Conservation (phyloP, 768 basidiomycete genomes). For the Boletus eberwhitei region DNA sequence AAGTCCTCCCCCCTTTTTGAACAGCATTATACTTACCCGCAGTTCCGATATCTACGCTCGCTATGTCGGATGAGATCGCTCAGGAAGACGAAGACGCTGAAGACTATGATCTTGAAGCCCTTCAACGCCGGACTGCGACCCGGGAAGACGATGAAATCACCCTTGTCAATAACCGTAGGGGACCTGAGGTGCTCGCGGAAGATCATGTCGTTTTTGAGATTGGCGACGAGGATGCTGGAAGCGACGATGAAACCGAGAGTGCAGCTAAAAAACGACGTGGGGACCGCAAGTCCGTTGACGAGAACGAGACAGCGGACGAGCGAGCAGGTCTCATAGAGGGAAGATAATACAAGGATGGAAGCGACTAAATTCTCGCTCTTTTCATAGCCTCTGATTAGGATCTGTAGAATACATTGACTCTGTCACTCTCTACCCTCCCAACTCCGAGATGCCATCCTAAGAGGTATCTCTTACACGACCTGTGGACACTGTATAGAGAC, state of each 20-base stretch:
- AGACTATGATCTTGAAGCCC: slow-evolving; percentile 82
- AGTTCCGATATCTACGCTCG: slow-evolving; percentile 57
- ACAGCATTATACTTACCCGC: slow-evolving; percentile 16
- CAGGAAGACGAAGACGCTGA: slow-evolving; percentile 94
- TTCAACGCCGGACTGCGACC: slow-evolving; percentile 52
- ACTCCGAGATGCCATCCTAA: slow-evolving; percentile 4
- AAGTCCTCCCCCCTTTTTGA: slow-evolving; percentile 34
- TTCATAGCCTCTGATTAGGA: slow-evolving; percentile 17
- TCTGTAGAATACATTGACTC: slow-evolving; percentile 37
- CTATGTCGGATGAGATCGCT: slow-evolving; percentile 95
- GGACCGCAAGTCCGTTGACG: slow-evolving; percentile 42
- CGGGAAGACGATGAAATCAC: slow-evolving; percentile 67
- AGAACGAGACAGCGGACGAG: slow-evolving; percentile 51
- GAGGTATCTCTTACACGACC: slow-evolving; percentile 71
- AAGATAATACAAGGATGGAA: slow-evolving; percentile 32
- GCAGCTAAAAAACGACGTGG: slow-evolving; percentile 48
- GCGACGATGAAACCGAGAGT: slow-evolving; percentile 59
- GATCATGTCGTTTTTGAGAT: slow-evolving; percentile 88
- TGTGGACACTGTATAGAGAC: slow-evolving; percentile 82
- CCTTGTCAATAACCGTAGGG: slow-evolving; percentile 59
- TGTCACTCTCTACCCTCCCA: background rate
- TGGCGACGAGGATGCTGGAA: slow-evolving; percentile 73
- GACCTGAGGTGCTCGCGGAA: slow-evolving; percentile 47
- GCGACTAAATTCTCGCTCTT: slow-evolving; percentile 28
- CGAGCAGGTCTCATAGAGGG: slow-evolving; percentile 62